These are phyloP conservation scores for Leonotis leonurus DNA, from an alignment of 257 asterid genomes.

Conservation along the genomic window DNA sequence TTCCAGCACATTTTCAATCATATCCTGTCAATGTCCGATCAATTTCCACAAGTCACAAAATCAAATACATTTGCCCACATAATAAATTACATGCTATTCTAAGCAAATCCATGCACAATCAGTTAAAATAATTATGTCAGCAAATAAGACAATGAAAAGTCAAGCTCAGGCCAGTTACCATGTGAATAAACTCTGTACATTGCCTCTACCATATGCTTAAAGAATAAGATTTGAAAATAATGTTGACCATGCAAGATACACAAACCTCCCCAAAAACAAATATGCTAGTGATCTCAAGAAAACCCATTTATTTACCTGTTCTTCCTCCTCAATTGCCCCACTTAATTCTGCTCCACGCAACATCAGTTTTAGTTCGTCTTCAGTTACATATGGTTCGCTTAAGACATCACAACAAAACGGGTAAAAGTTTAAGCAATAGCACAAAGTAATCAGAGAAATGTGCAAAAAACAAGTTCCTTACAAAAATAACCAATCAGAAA, in stretches of 20 bases:
- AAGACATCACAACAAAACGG: slow-evolving; percentile 22
- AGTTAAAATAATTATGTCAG: background rate
- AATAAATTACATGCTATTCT: slow-evolving; percentile 4
- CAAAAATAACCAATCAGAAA: slow-evolving; percentile 4
- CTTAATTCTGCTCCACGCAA: slow-evolving; percentile 97
- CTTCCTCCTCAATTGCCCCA: slow-evolving; percentile 99
- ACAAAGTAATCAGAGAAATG: background rate
- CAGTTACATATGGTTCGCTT: slow-evolving; percentile 98
- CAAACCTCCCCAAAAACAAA: slow-evolving; percentile 3
- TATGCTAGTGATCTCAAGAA: slow-evolving; percentile 9
- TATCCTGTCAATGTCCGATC: slow-evolving; percentile 58
- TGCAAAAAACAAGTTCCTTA: slow-evolving; percentile 6
- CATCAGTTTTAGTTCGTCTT: slow-evolving; percentile 97
- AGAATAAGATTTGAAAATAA: background rate
- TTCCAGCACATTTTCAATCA: slow-evolving; percentile 97
- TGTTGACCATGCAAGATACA: slow-evolving; percentile 4
- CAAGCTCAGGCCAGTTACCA: background rate
- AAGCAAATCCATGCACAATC: background rate
- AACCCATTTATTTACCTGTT: slow-evolving; percentile 53
- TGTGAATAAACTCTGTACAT: background rate
- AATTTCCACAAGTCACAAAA: slow-evolving; percentile 2
- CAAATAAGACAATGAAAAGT: slow-evolving; percentile 2
- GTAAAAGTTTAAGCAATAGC: slow-evolving; percentile 4
- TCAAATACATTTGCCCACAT: background rate
- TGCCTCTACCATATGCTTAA: slow-evolving; percentile 16